Percentiles rank a stretch among this genome's conserved stretches.
phyloP scores from a whole-genome alignment of 179 eudicot genomes.

The Pouteria campechiana region DNA sequence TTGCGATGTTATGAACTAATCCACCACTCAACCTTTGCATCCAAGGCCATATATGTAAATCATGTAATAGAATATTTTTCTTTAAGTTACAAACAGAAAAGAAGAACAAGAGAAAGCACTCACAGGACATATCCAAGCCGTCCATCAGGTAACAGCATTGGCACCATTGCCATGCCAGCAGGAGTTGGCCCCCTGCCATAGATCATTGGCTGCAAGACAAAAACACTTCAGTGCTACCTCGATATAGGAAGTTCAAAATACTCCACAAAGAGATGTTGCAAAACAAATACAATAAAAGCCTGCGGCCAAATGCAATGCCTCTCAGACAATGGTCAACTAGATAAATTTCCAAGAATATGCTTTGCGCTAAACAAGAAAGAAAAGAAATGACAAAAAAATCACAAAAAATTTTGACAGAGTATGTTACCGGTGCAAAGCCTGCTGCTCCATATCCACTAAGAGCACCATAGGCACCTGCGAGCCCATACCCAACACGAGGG shows the following conservation, averaged over 20 bases:
- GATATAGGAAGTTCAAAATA: neutral
- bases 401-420: neutral
- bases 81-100: no score
- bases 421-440: conserved; percentile 51
- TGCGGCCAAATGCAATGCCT: no score
- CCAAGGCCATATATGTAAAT: no score
- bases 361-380: no score
- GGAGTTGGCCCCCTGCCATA: conserved; percentile 70
- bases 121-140: conserved; percentile 92
- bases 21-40: no score
- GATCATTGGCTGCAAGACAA: conserved; percentile 52
- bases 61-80: no score
- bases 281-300: neutral
- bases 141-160: conserved; percentile 98
- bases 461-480: conserved; percentile 65
- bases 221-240: neutral
- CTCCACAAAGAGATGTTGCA: neutral
- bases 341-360: no score
- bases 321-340: no score
- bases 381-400: neutral
- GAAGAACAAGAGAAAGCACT: conserved; percentile 26
- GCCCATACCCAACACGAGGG: conserved; percentile 66
- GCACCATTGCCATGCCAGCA: conserved; percentile 92
- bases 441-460: conserved; percentile 64
- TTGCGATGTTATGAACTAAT: no score